Evolutionary conservation across 2,329 filamentous ascomycete genomes (phyloP).

Genomic region (Exophiala oligosperma): DNA sequence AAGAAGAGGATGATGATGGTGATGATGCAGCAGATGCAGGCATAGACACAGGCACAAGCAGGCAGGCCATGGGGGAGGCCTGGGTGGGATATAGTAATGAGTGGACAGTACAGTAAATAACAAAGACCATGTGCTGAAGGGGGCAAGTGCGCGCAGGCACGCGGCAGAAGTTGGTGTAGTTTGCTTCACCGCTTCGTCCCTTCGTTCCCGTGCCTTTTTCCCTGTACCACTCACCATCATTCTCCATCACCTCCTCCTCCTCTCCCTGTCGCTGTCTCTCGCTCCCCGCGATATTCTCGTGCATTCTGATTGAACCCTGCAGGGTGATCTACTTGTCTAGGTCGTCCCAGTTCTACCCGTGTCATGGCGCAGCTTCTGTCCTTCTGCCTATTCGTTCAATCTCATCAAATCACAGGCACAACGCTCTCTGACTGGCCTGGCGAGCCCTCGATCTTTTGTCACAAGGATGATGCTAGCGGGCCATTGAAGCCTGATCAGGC

Average conservation of each 20-base stretch:
- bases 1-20: background rate
- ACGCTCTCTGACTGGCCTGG: background rate
- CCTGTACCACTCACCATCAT: background rate
- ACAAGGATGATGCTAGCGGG: background rate
- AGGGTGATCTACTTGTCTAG: background rate
- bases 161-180: background rate
- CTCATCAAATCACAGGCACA: background rate
- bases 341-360: slow-evolving; percentile 4
- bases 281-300: slow-evolving; percentile 6
- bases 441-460: background rate
- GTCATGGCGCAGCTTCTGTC: slow-evolving; percentile 2
- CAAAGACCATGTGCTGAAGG: background rate
- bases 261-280: background rate
- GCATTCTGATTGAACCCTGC: background rate
- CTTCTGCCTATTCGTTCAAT: slow-evolving; percentile 4
- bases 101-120: too few species aligned
- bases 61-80: too few species aligned
- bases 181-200: slow-evolving; percentile 3
- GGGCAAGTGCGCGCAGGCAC: background rate
- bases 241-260: background rate
- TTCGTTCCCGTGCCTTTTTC: too few species aligned
- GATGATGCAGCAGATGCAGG: background rate
- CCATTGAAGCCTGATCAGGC: background rate
- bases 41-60: too few species aligned
- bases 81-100: background rate